Evolutionary conservation across 75 land plant genomes (phyloP).

Genomic region (Selaginella tamariscina): DNA sequence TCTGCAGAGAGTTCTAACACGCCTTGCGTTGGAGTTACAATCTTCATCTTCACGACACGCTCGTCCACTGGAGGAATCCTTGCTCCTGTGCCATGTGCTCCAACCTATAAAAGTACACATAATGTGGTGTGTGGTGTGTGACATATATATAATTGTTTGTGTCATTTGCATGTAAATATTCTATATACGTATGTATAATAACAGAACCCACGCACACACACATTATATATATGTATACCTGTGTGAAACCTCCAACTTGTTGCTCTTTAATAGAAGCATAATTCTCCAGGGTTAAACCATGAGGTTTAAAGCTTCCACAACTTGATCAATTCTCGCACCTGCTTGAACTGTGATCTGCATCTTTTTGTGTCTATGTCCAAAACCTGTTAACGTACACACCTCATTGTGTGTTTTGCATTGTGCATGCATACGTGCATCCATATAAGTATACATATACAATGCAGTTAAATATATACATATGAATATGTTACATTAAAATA

Average conservation of each 20-base stretch:
- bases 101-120: slow-evolving; percentile 70
- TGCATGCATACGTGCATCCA: too few species aligned
- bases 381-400: too few species aligned
- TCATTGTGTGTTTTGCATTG: too few species aligned
- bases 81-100: slow-evolving; percentile 99
- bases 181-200: too few species aligned
- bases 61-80: slow-evolving; percentile 91
- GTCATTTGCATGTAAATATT: too few species aligned
- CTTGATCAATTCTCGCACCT: slow-evolving; percentile 69
- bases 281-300: slow-evolving; percentile 87
- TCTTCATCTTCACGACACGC: slow-evolving; percentile 80
- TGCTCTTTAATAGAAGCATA: slow-evolving; percentile 95
- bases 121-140: too few species aligned
- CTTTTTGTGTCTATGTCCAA: slow-evolving; percentile 62
- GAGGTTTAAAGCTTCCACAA: slow-evolving; percentile 76
- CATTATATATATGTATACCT: slow-evolving; percentile 32
- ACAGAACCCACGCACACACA: background rate
- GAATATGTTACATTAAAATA: too few species aligned
- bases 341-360: slow-evolving; percentile 75
- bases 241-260: slow-evolving; percentile 91
- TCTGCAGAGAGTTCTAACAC: slow-evolving; percentile 81
- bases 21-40: slow-evolving; percentile 88
- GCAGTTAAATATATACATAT: too few species aligned
- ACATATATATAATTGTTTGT: too few species aligned
- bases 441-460: too few species aligned